Evolutionary conservation across 2,329 filamentous ascomycete genomes (phyloP), one percentile per base, ranked within the genome.

Genomic region (Fusarium sp.): DNA sequence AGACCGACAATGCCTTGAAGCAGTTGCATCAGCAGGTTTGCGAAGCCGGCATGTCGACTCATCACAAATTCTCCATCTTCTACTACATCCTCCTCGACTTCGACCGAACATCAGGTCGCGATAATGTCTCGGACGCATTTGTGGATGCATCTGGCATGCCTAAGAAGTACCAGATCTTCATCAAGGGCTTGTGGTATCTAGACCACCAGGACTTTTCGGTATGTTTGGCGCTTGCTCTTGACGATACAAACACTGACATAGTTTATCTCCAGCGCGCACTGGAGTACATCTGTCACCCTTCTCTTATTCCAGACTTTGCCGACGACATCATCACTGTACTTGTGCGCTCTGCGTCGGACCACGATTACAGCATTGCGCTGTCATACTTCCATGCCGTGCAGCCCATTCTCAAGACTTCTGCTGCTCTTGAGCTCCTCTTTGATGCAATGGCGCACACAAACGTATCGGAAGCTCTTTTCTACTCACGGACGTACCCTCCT

Each of bases 1-100:
- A 88, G 74, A 87, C 86, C 52, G 89, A 91, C 58, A 83, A 82
- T 61, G 87, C 88, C 40, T 84, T 96, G 28, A 86, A 88, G 69
- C 86, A 87, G 38, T 84, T 96, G 7, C 89, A 94, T 78, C 82
- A 88, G 63, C 87, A 89, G 60, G 89, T 97, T 66, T 86, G 89
- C 76, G 84, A 88, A 24, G 87, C 81, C 53, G 82, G 81, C 47
- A 88, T 90, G 69, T 86, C 90, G 9, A 83, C 87, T 53, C 91
- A 94, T 77, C 90, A 94, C 80, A 94, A 94, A 77, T 88, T 94
- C 68, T 92, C 93, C 19, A 85, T 96, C 46, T 83, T 96, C 67
- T 96, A 92, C 82, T 97, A 96, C 77, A 82, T 96, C 38, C 85
- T 96, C 4, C 89, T 93, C 73, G 92, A 96, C 76, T 87, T 91